Conservation (phyloP, 2,329 filamentous ascomycete species). For the Orbilia javanica region DNA sequence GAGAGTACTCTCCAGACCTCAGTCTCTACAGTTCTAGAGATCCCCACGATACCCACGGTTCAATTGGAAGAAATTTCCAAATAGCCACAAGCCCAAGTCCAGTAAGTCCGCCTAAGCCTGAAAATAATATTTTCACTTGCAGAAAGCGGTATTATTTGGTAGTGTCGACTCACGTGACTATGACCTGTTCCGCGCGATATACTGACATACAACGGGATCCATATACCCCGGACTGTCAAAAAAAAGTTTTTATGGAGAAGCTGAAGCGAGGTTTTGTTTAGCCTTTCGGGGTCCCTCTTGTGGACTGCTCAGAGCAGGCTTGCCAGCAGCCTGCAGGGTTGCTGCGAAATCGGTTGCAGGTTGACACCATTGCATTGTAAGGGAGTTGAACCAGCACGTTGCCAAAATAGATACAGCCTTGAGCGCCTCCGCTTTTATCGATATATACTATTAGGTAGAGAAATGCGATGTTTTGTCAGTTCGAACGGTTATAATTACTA, state of each 20-base stretch:
- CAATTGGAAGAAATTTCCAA: neutral
- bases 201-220: too few relatives aligned
- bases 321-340: neutral
- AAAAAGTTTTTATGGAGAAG: neutral
- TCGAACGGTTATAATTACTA: too few relatives aligned
- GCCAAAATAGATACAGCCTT: too few relatives aligned
- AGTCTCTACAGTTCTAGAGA: neutral
- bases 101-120: neutral
- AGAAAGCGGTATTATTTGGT: neutral
- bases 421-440: too few relatives aligned
- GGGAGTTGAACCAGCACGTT: too few relatives aligned
- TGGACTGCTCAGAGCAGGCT: neutral
- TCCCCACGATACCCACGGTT: neutral
- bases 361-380: too few relatives aligned
- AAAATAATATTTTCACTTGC: neutral
- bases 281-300: neutral
- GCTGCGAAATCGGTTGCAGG: neutral
- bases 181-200: conserved; percentile 1
- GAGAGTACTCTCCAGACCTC: neutral
- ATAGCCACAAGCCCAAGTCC: neutral
- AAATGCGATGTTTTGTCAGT: too few relatives aligned
- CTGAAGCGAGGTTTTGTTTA: conserved; percentile 14
- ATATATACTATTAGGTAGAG: too few relatives aligned
- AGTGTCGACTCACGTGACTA: conserved; percentile 6
- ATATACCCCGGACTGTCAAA: conserved; percentile 14